Evolutionary conservation across 1,139 yeast species (phyloP).

Genomic region (Magnusiomyces fungicola): DNA sequence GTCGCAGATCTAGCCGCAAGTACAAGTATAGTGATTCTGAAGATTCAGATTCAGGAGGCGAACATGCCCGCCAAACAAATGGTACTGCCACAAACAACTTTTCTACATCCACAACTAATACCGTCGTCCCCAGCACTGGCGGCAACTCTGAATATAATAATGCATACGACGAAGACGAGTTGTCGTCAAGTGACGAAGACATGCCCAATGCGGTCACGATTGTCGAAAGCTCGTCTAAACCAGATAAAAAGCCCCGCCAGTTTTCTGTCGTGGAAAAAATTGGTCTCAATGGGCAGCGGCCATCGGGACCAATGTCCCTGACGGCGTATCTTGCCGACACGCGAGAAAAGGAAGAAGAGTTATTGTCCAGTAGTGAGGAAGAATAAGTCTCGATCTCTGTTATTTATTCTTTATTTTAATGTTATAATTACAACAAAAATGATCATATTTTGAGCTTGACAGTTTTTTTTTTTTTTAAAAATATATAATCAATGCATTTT

Average conservation of each 20-base stretch:
- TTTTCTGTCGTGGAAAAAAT: neutral
- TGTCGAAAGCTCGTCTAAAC: neutral
- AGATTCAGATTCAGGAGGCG: too few relatives aligned
- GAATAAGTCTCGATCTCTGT: neutral
- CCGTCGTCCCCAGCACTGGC: too few relatives aligned
- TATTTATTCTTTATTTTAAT: neutral
- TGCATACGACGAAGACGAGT: neutral
- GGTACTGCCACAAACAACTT: neutral
- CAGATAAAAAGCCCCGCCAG: neutral
- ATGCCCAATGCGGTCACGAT: slow-evolving; percentile 1
- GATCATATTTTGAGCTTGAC: too few relatives aligned
- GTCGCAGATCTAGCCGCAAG: too few relatives aligned
- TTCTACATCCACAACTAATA: too few relatives aligned
- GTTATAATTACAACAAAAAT: neutral
- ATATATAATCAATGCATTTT: too few relatives aligned
- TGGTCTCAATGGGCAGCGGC: neutral
- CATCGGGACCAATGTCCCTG: neutral
- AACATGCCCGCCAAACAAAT: neutral
- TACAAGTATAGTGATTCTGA: too few relatives aligned
- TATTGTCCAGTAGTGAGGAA: slow-evolving; percentile 1
- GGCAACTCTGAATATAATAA: neutral
- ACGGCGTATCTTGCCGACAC: neutral
- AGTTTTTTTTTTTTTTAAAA: too few relatives aligned
- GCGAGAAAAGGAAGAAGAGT: neutral
- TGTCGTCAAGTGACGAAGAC: neutral